A percentile compares a stretch with the other conserved stretches of the same genome.
Conservation (phyloP, 1,284 basidiomycete genomes). For the Fomitopsis palustris region DNA sequence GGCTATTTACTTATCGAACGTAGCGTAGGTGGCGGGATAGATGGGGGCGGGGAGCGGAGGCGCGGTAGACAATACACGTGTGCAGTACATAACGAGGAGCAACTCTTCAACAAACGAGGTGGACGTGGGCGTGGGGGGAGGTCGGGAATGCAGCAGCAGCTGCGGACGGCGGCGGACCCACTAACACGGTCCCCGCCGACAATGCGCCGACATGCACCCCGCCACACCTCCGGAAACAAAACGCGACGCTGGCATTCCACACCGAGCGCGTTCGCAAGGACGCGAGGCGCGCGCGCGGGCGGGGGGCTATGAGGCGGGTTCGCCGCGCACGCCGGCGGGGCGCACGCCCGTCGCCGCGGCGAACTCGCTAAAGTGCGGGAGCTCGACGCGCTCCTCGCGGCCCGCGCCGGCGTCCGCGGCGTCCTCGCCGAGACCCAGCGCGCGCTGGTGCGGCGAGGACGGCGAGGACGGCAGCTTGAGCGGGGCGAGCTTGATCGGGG, state of each 20-base stretch:
- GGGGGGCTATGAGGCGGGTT: slow-evolving; percentile 2
- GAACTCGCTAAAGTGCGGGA: slow-evolving; percentile 61
- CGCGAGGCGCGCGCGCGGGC: neutral
- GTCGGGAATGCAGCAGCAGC: too few species aligned
- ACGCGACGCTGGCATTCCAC: neutral
- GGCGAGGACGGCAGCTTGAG: slow-evolving; percentile 42
- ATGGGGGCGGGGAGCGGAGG: neutral
- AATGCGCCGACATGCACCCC: slow-evolving; percentile 1
- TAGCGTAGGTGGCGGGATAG: neutral
- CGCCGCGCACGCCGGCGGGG: slow-evolving; percentile 5
- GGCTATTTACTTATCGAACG: neutral
- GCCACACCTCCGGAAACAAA: neutral
- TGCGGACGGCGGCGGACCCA: neutral
- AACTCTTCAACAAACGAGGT: neutral
- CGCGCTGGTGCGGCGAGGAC: slow-evolving; percentile 22
- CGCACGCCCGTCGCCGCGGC: slow-evolving; percentile 48
- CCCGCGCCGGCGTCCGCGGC: slow-evolving; percentile 20
- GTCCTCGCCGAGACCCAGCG: slow-evolving; percentile 11
- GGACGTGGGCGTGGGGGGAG: neutral
- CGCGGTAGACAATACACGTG: neutral
- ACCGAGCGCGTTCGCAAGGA: neutral
- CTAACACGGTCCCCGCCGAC: neutral
- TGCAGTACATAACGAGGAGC: neutral
- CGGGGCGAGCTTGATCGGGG: slow-evolving; percentile 69
- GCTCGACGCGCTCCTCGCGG: slow-evolving; percentile 31